Conservation (phyloP, 805 yeast genomes). For the Spathaspora gorwiae region DNA sequence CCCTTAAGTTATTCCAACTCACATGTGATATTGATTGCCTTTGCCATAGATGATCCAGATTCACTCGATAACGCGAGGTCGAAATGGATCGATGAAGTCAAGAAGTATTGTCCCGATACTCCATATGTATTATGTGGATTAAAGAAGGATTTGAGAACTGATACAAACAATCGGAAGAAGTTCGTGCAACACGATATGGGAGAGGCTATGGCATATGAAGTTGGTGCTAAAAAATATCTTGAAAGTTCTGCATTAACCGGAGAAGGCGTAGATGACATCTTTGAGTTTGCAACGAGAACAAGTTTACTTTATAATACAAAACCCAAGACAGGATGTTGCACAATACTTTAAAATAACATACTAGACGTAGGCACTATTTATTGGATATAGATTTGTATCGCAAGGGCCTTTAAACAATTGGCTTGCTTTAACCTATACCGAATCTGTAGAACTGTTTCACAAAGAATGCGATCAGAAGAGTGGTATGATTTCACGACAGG, state of each 20-base stretch:
- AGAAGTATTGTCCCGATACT: conserved; percentile 71
- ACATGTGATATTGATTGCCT: conserved; percentile 79
- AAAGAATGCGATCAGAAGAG: too few relatives aligned
- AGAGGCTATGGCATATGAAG: conserved; percentile 63
- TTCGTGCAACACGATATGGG: conserved; percentile 59
- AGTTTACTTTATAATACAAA: conserved; percentile 48
- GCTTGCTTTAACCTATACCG: too few relatives aligned
- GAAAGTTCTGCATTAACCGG: conserved; percentile 93
- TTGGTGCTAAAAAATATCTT: conserved; percentile 78
- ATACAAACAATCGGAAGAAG: conserved; percentile 31
- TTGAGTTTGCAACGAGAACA: conserved; percentile 85
- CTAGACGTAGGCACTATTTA: too few relatives aligned
- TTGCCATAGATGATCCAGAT: conserved; percentile 80
- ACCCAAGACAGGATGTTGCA: conserved; percentile 29
- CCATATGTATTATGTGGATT: conserved; percentile 79
- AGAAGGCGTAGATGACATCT: conserved; percentile 91
- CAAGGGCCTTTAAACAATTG: too few relatives aligned
- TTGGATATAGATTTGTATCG: too few relatives aligned
- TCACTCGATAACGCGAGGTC: conserved; percentile 75
- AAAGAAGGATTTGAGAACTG: conserved; percentile 71
- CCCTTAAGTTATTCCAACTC: conserved; percentile 88
- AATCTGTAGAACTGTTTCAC: too few relatives aligned
- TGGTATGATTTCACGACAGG: too few relatives aligned
- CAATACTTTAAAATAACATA: conserved; percentile 16
- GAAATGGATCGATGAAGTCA: conserved; percentile 86